Base-by-base conservation (phyloP, 176 grass and related monocot species). In the Urochloa ruziziensis region DNA sequence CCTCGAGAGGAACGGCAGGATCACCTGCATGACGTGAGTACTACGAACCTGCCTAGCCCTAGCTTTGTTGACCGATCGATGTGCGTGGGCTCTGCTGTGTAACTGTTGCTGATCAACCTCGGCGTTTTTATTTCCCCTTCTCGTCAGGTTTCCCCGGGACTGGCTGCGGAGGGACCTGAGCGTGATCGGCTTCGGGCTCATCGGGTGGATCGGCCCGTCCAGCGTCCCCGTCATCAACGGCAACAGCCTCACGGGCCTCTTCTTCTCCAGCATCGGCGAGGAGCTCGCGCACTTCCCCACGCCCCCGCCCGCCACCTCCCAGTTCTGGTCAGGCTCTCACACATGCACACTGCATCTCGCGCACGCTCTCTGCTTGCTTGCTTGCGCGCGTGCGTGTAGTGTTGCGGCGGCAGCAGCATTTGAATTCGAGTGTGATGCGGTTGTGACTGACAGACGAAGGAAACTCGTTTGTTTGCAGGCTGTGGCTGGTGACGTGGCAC, bases 261-360 rank as follows among this genome's bases (percentile, higher is more conserved):
- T 99, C 91, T 96, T 99, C 80, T 88, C 91, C 37, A 99, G 96
- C 91, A 99, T 99, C 64, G 74, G 91, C 79, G 42, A 91, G 59
- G 96, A 99, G 91, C 89, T 99, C 42, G 68, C 96, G 47, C 96
- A 99, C 89, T 99, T 90, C 80, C 96, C 96, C 17, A 85, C 96
- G 0, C 93, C 93, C 1, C 96, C 96, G 0, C 65, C 96, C 23
- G 85, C 92, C 77, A 73, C 67, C 17, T 99, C 96, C 24, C 89
- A 78, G 60, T 99, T 99, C 89, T 98, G 96, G 96, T 98, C 34
- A 40, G 83, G 18, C 48, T 48, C 39, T 1, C 7, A 40, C 39
- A 9, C n/a, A n/a, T n/a, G n/a, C n/a, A n/a, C n/a, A n/a, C n/a
- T n/a, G n/a, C n/a, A 23, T 17, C 17, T 52, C 48, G 48, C 48